Conservation (phyloP, 768 basidiomycete genomes). For the Boletellus ananas region DNA sequence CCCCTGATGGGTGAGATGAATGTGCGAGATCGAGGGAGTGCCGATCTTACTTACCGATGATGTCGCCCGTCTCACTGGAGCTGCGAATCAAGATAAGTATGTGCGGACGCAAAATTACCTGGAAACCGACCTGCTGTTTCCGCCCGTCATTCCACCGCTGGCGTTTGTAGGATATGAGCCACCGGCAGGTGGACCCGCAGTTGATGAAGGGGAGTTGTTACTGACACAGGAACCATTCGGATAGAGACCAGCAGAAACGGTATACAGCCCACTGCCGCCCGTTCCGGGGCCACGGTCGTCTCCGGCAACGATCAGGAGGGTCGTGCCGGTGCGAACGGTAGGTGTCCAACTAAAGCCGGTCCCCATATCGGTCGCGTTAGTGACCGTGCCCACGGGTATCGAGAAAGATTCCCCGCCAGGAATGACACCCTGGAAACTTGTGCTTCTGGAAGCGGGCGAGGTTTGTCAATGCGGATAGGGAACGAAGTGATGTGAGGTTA, state of each 20-base stretch:
- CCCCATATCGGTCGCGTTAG: slow-evolving; percentile 42
- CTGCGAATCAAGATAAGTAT: slow-evolving; percentile 12
- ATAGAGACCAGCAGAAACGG: slow-evolving; percentile 49
- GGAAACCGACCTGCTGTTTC: slow-evolving; percentile 25
- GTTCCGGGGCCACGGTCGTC: slow-evolving; percentile 64
- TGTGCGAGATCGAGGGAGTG: background rate
- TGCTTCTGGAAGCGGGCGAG: slow-evolving; percentile 36
- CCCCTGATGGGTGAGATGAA: slow-evolving; percentile 33
- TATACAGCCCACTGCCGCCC: slow-evolving; percentile 59
- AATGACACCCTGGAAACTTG: slow-evolving; percentile 68
- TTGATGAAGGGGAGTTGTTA: slow-evolving; percentile 66
- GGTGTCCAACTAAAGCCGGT: slow-evolving; percentile 71
- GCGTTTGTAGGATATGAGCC: slow-evolving; percentile 62
- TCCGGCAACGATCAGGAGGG: slow-evolving; percentile 61
- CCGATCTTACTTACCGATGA: slow-evolving; percentile 39
- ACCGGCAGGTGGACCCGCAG: slow-evolving; percentile 71
- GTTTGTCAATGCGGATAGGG: background rate
- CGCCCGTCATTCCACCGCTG: slow-evolving; percentile 32
- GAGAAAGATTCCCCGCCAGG: slow-evolving; percentile 76
- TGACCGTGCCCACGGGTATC: slow-evolving; percentile 50
- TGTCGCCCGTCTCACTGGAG: slow-evolving; percentile 43
- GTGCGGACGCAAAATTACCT: background rate
- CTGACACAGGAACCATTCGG: slow-evolving; percentile 55
- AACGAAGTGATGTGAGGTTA: slow-evolving; percentile 26
- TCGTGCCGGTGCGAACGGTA: slow-evolving; percentile 59